These are phyloP conservation scores for Crithidia brevicula DNA, from an alignment of 208 protist genomes.

Conservation along the genomic window DNA sequence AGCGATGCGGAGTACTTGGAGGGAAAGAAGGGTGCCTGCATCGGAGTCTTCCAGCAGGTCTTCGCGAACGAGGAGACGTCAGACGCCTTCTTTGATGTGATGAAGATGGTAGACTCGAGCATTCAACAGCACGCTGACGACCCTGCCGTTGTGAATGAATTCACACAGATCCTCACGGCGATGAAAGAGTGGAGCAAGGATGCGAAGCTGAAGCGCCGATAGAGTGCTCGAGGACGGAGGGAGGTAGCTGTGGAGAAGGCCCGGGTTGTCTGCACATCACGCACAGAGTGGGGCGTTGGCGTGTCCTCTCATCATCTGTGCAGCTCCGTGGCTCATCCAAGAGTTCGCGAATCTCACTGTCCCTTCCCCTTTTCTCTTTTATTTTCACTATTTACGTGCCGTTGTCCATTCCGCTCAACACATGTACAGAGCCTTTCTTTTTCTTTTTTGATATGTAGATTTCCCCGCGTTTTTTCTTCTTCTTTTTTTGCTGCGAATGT, in stretches of 20 bases:
- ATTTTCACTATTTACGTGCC: slow-evolving; percentile 22
- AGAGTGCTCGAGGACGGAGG: too few relatives aligned
- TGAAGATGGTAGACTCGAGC: slow-evolving; percentile 93
- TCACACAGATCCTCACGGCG: slow-evolving; percentile 81
- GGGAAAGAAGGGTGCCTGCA: slow-evolving; percentile 96
- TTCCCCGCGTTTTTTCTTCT: background rate
- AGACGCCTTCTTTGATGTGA: slow-evolving; percentile 92
- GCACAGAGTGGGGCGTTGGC: too few relatives aligned
- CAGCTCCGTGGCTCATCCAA: too few relatives aligned
- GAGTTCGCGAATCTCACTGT: too few relatives aligned
- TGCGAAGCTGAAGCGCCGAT: slow-evolving; percentile 74
- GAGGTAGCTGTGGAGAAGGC: too few relatives aligned
- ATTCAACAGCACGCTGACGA: slow-evolving; percentile 72
- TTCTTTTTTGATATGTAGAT: slow-evolving; percentile 10
- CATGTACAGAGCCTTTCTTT: slow-evolving; percentile 14
- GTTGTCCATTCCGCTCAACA: background rate
- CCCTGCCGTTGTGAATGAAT: slow-evolving; percentile 63
- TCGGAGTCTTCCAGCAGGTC: slow-evolving; percentile 97
- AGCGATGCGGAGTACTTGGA: slow-evolving; percentile 95
- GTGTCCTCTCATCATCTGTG: too few relatives aligned
- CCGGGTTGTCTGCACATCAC: too few relatives aligned
- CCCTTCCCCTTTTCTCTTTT: slow-evolving; percentile 14
- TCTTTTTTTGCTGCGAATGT: background rate
- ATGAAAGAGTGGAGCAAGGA: slow-evolving; percentile 96
- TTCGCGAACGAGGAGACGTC: slow-evolving; percentile 88